Evolutionary conservation across 2,329 filamentous ascomycete species (phyloP), one percentile per base, ranked within the genome.

Genomic region (Pseudogymnoascus sp.): DNA sequence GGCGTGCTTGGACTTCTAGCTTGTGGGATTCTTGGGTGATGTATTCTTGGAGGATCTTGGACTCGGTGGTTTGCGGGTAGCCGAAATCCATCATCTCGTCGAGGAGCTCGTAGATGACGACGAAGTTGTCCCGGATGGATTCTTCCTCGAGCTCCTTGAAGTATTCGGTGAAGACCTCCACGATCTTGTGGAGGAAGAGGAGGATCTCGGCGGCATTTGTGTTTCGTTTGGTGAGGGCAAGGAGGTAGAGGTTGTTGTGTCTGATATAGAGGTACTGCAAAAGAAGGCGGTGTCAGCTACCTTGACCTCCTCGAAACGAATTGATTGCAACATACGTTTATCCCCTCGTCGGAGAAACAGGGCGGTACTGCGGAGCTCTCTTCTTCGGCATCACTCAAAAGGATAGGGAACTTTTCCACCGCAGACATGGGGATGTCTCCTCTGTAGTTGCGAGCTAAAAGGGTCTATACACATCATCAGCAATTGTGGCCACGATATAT

Each of bases 31-130:
- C 95, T 78, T 99, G 95, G 43, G 95, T 99, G 76, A 99, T 99
- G 80, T 96, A 96, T 81, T 99, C 95, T 78, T 99, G 95, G 66
- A 99, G 81, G 76, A 99, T 99, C 84, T 99, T 99, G 76, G 87
- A 91, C 78, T 99, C 95, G 69, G 95, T 99, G 8, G 95, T 99
- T 77, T 99, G 95, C 5, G 95, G 95, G 77, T 99, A 97, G 68
- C 95, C 95, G 81, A 99, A 99, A 79, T 99, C 95, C 95, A 99
- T 99, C 95, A 99, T 99, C 81, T 99, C 95, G 75, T 99, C 95
- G 68, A 99, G 85, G 67, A 99, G 80, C 79, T 99, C 95, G 82
- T 99, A 99, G 74, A 99, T 99, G 75, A 99, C 88, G 77, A 99
- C 95, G 75, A 99, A 99, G 81, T 99, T 99, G 81, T 99, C 95